These are phyloP conservation scores for Cephalotrichum gorgonifer DNA, from an alignment of 2,329 filamentous ascomycete species.

Conservation along the genomic window DNA sequence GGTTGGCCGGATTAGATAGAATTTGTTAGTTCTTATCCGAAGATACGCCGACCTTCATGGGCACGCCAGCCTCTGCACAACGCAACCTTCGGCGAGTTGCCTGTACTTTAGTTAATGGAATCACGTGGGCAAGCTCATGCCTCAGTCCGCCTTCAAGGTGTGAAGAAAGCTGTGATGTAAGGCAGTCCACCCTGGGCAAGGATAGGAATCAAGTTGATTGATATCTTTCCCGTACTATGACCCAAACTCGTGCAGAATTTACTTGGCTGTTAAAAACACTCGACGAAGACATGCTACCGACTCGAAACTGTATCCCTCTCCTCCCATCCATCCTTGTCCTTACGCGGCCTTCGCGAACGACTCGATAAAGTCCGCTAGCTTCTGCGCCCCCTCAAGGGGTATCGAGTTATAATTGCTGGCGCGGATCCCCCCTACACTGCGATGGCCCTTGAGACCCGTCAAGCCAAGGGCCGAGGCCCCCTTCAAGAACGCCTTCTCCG, in stretches of 20 bases:
- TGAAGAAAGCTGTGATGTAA: not conserved
- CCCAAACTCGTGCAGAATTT: not conserved
- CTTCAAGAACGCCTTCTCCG: conserved; percentile 72
- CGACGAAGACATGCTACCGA: not conserved
- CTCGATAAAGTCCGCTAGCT: conserved; percentile 53
- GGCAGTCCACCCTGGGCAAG: not conserved
- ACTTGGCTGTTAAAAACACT: not conserved
- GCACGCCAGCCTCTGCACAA: not conserved
- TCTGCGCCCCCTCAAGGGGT: conserved; percentile 53
- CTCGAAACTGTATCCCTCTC: not conserved
- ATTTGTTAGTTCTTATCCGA: not conserved
- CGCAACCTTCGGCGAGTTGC: not conserved
- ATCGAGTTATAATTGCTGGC: conserved; percentile 88
- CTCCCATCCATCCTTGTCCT: not conserved
- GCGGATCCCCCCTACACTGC: conserved; percentile 76
- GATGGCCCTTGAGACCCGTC: conserved; percentile 78
- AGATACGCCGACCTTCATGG: not conserved
- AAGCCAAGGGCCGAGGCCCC: conserved; percentile 59
- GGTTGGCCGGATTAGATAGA: not conserved
- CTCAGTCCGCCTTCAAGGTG: too few species aligned
- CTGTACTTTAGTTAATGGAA: not conserved
- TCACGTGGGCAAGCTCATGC: not conserved
- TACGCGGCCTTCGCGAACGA: conserved; percentile 29
- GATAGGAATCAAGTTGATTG: conserved; percentile 1
- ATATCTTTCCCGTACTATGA: not conserved